Evolutionary conservation across 495 filamentous ascomycete species (phyloP).

Genomic region (Penicillium pulvis): DNA sequence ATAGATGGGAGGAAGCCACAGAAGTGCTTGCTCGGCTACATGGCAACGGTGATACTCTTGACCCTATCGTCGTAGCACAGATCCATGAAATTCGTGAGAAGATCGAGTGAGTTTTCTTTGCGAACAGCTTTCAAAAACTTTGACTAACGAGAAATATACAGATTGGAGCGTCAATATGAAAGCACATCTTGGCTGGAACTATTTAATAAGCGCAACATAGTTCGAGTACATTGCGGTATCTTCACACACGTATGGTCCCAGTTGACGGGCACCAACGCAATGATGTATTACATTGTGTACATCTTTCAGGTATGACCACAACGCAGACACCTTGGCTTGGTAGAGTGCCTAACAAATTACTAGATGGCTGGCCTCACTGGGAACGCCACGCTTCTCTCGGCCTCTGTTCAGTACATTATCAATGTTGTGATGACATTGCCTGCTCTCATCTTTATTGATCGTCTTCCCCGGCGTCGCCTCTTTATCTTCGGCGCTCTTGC

Average conservation of each 20-base stretch:
- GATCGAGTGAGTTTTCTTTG: conserved; percentile 16
- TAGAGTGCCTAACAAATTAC: background rate
- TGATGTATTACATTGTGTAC: conserved; percentile 76
- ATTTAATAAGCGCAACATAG: conserved; percentile 61
- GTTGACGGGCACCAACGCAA: conserved; percentile 76
- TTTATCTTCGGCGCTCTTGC: conserved; percentile 52
- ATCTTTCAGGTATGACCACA: conserved; percentile 58
- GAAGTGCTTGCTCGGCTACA: conserved; percentile 53
- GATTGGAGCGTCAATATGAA: conserved; percentile 31
- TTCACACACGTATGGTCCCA: conserved; percentile 78
- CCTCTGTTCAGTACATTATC: conserved; percentile 78
- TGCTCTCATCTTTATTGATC: conserved; percentile 59
- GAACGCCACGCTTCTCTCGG: conserved; percentile 58
- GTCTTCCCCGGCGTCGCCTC: conserved; percentile 53
- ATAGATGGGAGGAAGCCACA: conserved; percentile 57
- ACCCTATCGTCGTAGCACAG: conserved; percentile 20
- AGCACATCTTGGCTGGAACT: conserved; percentile 59
- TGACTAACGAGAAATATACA: background rate
- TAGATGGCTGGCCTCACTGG: conserved; percentile 39
- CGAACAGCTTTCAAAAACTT: too few relatives aligned
- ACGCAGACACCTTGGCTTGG: background rate
- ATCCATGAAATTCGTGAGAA: conserved; percentile 22
- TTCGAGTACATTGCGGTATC: conserved; percentile 71
- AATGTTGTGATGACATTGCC: conserved; percentile 68
- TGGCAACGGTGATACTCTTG: conserved; percentile 15